Evolutionary conservation across 192 early-diverging fungal species (phyloP), one percentile per base, ranked within the genome.

Genomic region (Coemansia sp.): DNA sequence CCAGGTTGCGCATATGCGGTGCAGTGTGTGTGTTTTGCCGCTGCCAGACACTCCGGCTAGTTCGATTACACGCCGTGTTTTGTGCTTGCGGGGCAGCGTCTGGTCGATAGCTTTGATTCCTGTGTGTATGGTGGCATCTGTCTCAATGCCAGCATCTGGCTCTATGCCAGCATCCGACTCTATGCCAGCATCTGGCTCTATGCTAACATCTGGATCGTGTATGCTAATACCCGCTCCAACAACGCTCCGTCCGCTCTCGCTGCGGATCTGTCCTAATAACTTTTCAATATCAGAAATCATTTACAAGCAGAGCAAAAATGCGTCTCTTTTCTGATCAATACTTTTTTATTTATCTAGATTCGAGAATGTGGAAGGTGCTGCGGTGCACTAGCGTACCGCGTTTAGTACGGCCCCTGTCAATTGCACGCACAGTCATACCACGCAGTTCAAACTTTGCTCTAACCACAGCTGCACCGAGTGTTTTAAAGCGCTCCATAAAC

Each of bases 11-110:
- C 72, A 68, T 11, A 79, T 70, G 45, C 63, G 71, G 39, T 66
- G 72, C 12, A 73, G 55, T 17, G 55, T 37, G 19, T 79, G 77
- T 1, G 68, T 79, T 37, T 79, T 79, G 57, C 77, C 77, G 50
- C 77, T 74, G 39, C 68, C 77, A 4, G 77, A 51, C 21, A 32
- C 19, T 1, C 77, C 77, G 10, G 66, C 57, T 2, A 70, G 71
- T 59, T 80, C 77, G 14, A 80, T 45, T 12, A 80, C 27, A 1
- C 51, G 52, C 23, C 60, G 67, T 1, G 43, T 3, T 54, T 38
- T 4, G 21, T 21, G 35, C 11, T 8, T 17, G 48, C 5, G 10
- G 22, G 9, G 45, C 15, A 11, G 32, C 62, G 60, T 50, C 14
- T 45, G 41, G 59, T 70, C 72, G 11, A 80, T 32, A 0, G 65